Percentiles rank a stretch among this genome's conserved stretches.
Conservation (phyloP, 2,329 filamentous ascomycete genomes). For the Microdochium trichocladiopsis region DNA sequence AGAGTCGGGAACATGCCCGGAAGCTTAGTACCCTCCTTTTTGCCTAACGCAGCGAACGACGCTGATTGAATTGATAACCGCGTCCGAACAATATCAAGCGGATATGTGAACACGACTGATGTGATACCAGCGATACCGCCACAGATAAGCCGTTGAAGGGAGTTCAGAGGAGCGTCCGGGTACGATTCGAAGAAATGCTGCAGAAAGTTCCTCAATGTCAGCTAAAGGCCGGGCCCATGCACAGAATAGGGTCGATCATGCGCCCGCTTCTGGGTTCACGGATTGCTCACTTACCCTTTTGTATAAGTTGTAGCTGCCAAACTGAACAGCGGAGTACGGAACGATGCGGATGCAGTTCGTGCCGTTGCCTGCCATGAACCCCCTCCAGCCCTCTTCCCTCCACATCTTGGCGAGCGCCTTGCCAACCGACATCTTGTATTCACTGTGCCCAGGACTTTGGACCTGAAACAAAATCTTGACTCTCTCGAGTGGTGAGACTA, state of each 20-base stretch:
- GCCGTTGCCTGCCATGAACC: slow-evolving; percentile 96
- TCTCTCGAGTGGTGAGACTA: slow-evolving; percentile 91
- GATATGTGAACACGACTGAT: slow-evolving; percentile 91
- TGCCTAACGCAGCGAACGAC: slow-evolving; percentile 75
- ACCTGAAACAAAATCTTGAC: slow-evolving; percentile 98
- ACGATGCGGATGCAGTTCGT: slow-evolving; percentile 98
- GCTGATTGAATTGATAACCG: slow-evolving; percentile 94
- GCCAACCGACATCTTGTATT: slow-evolving; percentile 87
- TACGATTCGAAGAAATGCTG: slow-evolving; percentile 69
- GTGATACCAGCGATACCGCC: slow-evolving; percentile 91
- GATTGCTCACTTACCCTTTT: slow-evolving; percentile 60
- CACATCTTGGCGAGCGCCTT: slow-evolving; percentile 94
- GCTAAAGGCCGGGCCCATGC: not conserved
- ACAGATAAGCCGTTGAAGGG: slow-evolving; percentile 74
- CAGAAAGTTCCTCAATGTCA: slow-evolving; percentile 6
- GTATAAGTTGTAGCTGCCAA: slow-evolving; percentile 97
- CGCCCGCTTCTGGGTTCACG: not conserved
- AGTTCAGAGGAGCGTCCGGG: slow-evolving; percentile 66
- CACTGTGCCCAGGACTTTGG: slow-evolving; percentile 81
- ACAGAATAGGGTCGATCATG: not conserved
- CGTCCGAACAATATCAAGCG: slow-evolving; percentile 94
- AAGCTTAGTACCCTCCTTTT: slow-evolving; percentile 53
- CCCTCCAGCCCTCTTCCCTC: slow-evolving; percentile 91
- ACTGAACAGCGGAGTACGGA: slow-evolving; percentile 96
- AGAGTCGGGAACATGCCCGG: slow-evolving; percentile 92